These are phyloP conservation scores for Salmacisia buchloeana DNA, from an alignment of 1,284 basidiomycete species.

Conservation along the genomic window DNA sequence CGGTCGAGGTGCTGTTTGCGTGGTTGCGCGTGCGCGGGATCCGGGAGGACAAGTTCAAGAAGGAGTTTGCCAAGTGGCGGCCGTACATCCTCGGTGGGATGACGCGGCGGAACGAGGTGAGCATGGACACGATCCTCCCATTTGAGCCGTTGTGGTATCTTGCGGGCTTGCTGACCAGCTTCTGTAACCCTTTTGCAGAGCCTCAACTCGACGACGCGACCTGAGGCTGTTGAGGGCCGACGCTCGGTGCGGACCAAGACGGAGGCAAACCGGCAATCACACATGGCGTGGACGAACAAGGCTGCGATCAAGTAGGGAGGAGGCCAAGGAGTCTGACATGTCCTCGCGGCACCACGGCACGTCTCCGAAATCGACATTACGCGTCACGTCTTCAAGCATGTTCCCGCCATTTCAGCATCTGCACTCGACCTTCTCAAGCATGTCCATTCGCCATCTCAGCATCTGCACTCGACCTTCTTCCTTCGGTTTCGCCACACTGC, in stretches of 20 bases:
- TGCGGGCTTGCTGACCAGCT: background rate
- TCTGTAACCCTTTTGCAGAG: background rate
- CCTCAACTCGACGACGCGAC: background rate
- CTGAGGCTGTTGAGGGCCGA: background rate
- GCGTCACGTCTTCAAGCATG: too few species aligned
- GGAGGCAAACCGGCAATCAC: constrained; percentile 1
- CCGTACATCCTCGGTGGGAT: constrained; percentile 76
- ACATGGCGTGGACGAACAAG: constrained; percentile 9
- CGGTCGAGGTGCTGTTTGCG: constrained; percentile 75
- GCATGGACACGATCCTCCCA: background rate
- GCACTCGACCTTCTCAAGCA: too few species aligned
- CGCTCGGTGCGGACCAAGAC: background rate
- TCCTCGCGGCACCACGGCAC: too few species aligned
- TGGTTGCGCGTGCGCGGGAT: constrained; percentile 90
- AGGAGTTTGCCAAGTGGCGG: constrained; percentile 74
- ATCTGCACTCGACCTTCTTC: too few species aligned
- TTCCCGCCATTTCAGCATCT: too few species aligned
- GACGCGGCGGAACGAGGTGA: constrained; percentile 14
- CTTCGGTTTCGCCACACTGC: too few species aligned
- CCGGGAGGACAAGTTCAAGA: constrained; percentile 77
- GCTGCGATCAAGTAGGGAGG: background rate
- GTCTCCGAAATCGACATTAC: too few species aligned
- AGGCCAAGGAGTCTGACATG: background rate
- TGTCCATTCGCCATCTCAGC: too few species aligned
- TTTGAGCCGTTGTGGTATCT: background rate